phyloP scores from a whole-genome alignment of 2,329 filamentous ascomycete species.

The Colletotrichum noveboracense region DNA sequence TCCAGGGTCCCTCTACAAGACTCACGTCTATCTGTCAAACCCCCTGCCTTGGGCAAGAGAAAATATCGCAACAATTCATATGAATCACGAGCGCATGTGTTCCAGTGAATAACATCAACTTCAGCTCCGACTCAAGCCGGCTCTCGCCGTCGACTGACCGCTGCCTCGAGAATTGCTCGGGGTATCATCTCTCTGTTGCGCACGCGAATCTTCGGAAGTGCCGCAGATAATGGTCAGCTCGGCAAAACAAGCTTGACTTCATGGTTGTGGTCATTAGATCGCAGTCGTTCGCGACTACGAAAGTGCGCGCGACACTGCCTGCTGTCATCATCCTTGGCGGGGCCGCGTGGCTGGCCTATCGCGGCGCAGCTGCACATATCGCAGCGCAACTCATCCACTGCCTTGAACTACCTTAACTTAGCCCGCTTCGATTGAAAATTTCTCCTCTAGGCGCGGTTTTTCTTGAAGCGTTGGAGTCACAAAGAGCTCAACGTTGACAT shows the following conservation, averaged over 20 bases:
- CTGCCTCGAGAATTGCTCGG: neutral
- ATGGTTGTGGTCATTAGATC: neutral
- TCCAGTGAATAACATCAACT: neutral
- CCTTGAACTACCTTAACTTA: neutral
- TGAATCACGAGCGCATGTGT: neutral
- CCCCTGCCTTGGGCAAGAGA: neutral
- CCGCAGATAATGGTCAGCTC: neutral
- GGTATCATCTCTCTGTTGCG: neutral
- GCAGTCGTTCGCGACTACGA: neutral
- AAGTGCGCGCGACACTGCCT: neutral
- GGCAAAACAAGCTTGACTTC: slow-evolving; percentile 4
- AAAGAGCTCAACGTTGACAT: neutral
- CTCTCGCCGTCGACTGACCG: neutral
- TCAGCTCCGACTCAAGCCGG: neutral
- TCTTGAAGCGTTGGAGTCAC: neutral
- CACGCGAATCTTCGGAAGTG: neutral
- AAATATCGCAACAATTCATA: neutral
- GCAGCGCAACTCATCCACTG: neutral
- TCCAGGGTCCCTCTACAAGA: neutral
- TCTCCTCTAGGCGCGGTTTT: neutral
- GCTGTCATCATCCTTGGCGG: neutral
- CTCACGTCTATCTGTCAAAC: neutral
- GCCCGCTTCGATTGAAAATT: neutral
- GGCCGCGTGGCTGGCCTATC: neutral
- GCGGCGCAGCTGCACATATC: neutral